These are phyloP conservation scores for Ascochyta lentis DNA, from an alignment of 2,329 filamentous ascomycete species.

Conservation along the genomic window DNA sequence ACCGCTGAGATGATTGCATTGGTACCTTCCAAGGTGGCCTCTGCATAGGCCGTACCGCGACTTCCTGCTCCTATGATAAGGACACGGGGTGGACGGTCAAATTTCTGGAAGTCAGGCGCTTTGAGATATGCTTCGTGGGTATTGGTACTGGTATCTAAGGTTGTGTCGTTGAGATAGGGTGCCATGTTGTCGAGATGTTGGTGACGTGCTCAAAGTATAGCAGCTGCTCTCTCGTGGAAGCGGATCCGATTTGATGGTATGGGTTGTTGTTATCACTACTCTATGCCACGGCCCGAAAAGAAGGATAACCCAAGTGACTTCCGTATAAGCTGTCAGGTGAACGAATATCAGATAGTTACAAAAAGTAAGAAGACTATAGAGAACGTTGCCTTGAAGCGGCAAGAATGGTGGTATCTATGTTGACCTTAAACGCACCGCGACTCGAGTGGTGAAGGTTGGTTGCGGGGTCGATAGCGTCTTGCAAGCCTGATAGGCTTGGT, in stretches of 20 bases:
- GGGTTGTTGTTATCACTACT: too few relatives aligned
- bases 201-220: too few relatives aligned
- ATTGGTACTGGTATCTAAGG: not conserved
- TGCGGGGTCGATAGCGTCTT: conserved; percentile 4
- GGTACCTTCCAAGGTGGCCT: conserved; percentile 26
- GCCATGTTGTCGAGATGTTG: not conserved
- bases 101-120: conserved; percentile 26
- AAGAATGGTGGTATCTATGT: not conserved
- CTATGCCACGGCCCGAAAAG: too few relatives aligned
- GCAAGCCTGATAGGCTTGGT: not conserved
- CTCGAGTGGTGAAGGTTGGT: not conserved
- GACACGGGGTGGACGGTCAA: conserved; percentile 37
- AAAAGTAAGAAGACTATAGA: not conserved
- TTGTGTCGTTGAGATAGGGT: not conserved
- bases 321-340: not conserved
- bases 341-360: too few relatives aligned
- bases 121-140: conserved; percentile 19
- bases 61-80: conserved; percentile 51
- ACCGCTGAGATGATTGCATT: conserved; percentile 74
- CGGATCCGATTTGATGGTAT: too few relatives aligned
- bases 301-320: too few relatives aligned
- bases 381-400: not conserved
- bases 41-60: conserved; percentile 47
- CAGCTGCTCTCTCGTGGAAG: too few relatives aligned
- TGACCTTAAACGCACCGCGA: not conserved